phyloP scores from a whole-genome alignment of 108 stramenopile species.

The Cafeteria roenbergensis region DNA sequence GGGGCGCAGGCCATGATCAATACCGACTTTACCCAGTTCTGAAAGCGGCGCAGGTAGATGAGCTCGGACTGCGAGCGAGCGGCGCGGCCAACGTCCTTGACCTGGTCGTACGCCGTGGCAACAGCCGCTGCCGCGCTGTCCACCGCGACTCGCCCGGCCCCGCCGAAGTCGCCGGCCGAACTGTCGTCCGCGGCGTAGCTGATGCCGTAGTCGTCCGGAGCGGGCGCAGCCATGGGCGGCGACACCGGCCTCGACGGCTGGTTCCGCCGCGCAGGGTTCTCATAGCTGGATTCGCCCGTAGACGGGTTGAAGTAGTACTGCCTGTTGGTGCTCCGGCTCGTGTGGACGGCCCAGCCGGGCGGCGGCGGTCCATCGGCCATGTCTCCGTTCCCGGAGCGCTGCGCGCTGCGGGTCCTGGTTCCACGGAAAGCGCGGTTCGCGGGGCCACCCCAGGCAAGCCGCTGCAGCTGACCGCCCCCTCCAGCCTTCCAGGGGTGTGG shows the following conservation, averaged over 20 bases:
- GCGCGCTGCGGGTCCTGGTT: too few relatives aligned
- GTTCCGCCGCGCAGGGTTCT: not conserved
- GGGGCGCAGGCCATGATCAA: not conserved
- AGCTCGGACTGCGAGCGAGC: not conserved
- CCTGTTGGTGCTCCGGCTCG: not conserved
- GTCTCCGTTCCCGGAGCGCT: too few relatives aligned
- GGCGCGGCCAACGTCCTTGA: not conserved
- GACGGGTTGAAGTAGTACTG: not conserved
- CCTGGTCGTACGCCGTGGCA: not conserved
- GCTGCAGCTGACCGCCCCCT: too few relatives aligned
- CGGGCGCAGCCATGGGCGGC: not conserved
- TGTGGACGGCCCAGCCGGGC: not conserved
- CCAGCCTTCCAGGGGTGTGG: too few relatives aligned
- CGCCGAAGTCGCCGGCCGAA: not conserved
- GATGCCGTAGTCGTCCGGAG: not conserved
- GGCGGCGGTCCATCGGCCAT: not conserved
- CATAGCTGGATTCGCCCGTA: not conserved
- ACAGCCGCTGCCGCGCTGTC: not conserved
- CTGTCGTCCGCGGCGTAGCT: not conserved
- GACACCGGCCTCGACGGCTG: not conserved
- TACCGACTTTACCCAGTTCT: constrained; percentile 1
- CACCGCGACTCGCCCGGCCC: too few relatives aligned
- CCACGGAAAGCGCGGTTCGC: too few relatives aligned
- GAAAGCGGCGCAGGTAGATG: not conserved
- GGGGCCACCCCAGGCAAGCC: too few relatives aligned